Base-by-base conservation (phyloP, 192 early-diverging fungal genomes). In the Coemansia nantahalensis region DNA sequence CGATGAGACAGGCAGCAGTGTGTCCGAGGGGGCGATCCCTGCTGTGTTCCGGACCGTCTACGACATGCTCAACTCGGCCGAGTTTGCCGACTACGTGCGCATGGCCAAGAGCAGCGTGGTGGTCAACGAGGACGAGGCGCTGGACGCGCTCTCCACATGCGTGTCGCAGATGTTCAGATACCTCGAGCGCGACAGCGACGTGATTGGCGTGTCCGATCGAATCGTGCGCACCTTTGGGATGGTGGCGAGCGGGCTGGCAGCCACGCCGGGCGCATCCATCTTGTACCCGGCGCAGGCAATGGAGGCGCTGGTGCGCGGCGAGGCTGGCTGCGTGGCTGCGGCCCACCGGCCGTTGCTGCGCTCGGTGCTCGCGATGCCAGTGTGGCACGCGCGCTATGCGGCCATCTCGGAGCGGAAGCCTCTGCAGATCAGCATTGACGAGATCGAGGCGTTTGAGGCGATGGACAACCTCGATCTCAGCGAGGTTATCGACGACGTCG, bases 91-190 rank as follows among this genome's bases (percentile, higher is more conserved):
- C 35, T 64, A 61, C 54, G 69, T 73, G 17, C 62, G 45, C 21
- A 51, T 56, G 45, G 62, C 45, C 37, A 65, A 65, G 46, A 42
- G 36, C 34, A 58, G 54, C 39, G 46, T 19, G 5, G 36, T 34
- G 13, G 39, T 73, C 21, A 56, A 58, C 39, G 69, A 73, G 69
- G 37, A 43, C 30, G 62, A 73, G 42, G 53, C 69, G 15, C 57
- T 73, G 42, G 58, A 65, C 38, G 48, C 54, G 17, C 58, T 73
- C 3, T 73, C 69, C 1, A 58, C 40, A 10, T 73, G 69, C 22
- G 52, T 73, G 15, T 54, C 69, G 16, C 62, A 65, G 54, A 73
- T 73, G 69, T 44, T 73, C 2, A 58, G 39, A 33, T 73, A 73
- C 22, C 45, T 73, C 3, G 45, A 44, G 16, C 39, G 58, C 41